These are phyloP conservation scores for Lactifluus hygrophoroides DNA, from an alignment of 768 basidiomycete genomes.

Conservation along the genomic window DNA sequence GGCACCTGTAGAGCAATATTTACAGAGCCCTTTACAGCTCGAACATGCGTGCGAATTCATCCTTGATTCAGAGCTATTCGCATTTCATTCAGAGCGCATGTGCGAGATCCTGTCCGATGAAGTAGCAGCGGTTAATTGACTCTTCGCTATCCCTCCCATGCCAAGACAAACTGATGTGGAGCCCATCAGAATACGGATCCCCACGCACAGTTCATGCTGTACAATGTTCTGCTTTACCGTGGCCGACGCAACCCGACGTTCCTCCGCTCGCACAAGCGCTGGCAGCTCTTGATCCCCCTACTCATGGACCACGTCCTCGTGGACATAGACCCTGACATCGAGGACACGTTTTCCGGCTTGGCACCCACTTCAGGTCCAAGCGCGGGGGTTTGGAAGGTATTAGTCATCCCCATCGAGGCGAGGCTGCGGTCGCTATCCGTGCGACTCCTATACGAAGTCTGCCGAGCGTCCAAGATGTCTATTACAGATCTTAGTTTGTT, in stretches of 20 bases:
- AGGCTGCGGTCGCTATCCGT: constrained; percentile 67
- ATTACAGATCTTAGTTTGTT: constrained; percentile 69
- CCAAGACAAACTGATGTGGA: neutral
- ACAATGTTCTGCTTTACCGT: constrained; percentile 65
- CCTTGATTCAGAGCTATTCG: constrained; percentile 78
- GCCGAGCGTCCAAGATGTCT: constrained; percentile 79
- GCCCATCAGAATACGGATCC: constrained; percentile 68
- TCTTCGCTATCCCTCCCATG: neutral
- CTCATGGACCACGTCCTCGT: constrained; percentile 80
- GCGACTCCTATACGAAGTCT: constrained; percentile 83
- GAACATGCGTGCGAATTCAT: constrained; percentile 74
- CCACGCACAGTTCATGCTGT: constrained; percentile 71
- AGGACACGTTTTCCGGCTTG: constrained; percentile 35
- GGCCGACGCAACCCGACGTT: constrained; percentile 63
- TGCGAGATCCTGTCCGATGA: constrained; percentile 68
- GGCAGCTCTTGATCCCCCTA: constrained; percentile 72
- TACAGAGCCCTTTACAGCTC: constrained; percentile 76
- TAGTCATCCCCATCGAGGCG: constrained; percentile 69
- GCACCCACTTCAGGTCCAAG: constrained; percentile 30
- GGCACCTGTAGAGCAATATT: constrained; percentile 57
- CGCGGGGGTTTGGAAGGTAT: constrained; percentile 24
- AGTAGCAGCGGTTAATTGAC: constrained; percentile 46
- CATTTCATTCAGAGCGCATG: constrained; percentile 90
- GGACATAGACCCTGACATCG: constrained; percentile 71
- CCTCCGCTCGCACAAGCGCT: constrained; percentile 73